Evolutionary conservation across 2,329 filamentous ascomycete genomes (phyloP), one percentile per base, ranked within the genome.

Genomic region (Fusarium dimerum): DNA sequence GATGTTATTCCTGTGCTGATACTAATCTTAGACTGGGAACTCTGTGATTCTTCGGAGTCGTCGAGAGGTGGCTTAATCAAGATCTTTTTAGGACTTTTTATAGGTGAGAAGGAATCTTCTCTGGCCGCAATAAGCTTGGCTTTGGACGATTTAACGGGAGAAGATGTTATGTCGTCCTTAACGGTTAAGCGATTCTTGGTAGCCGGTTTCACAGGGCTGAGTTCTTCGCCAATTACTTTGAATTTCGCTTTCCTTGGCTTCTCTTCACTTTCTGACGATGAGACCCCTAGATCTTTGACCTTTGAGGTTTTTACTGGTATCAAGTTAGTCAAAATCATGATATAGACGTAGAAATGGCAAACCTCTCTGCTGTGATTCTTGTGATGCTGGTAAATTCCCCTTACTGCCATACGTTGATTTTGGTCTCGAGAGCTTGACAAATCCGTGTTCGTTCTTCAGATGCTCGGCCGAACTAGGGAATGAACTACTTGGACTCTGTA

Each of bases 321-420:
- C 32, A 36, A 40, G 29, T 60, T 47, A 60, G 45, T 18, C 40
- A 4, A 20, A 43, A 18, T 10, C 5, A 36, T 36, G 11, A 5
- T 15, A 36, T 36, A 36, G 9, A 12, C 3, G 32, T 6, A 36
- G 4, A 17, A 6, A 5, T 36, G 7, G 2, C 30, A 32, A 42
- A 65, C 63, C 58, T 62, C 55, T 59, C 16, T 36, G 32, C 32
- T 56, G 53, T 13, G 61, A 60, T 40, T 58, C 55, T 43, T 52
- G 53, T 12, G 59, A 59, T 40, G 57, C 55, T 41, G 67, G 66
- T 3, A 62, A 68, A 18, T 53, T 56, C 9, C 32, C 43, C 16
- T 46, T 60, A 15, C 52, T 66, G n/a, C 52, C 55, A 50, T 71
- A 73, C 6, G 56, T 72, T 2, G 18, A 1, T 39, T 58, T 70